phyloP scores from a whole-genome alignment of 495 filamentous ascomycete genomes.

The Pseudotulostoma volvatum region DNA sequence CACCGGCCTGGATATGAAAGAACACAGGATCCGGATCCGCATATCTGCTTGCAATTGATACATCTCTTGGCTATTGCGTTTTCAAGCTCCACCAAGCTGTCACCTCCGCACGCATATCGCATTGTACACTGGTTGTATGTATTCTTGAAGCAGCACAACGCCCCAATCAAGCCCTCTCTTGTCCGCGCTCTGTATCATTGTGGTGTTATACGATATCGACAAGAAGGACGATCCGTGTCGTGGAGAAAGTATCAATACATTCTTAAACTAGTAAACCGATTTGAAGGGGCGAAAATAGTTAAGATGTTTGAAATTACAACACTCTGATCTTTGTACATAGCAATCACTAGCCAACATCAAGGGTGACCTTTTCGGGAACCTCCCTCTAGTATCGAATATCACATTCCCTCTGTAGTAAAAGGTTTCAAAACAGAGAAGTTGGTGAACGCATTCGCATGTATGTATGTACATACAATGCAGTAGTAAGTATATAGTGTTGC shows the following conservation, averaged over 20 bases:
- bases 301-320: too few species aligned
- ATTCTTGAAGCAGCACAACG: slow-evolving; percentile 20
- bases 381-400: too few species aligned
- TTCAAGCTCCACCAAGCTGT: slow-evolving; percentile 17
- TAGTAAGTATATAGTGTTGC: too few species aligned
- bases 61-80: slow-evolving; percentile 23
- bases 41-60: slow-evolving; percentile 22
- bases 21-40: slow-evolving; percentile 20
- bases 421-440: too few species aligned
- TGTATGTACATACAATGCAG: too few species aligned
- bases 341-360: too few species aligned
- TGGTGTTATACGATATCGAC: slow-evolving; percentile 25
- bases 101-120: slow-evolving; percentile 20
- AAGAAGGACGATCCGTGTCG: slow-evolving; percentile 15
- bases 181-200: slow-evolving; percentile 32
- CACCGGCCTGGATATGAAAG: slow-evolving; percentile 1
- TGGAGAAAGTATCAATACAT: slow-evolving; percentile 21
- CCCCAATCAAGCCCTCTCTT: slow-evolving; percentile 22
- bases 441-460: too few species aligned
- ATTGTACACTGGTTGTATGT: slow-evolving; percentile 26
- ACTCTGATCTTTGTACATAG: too few species aligned
- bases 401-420: too few species aligned
- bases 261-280: slow-evolving; percentile 15
- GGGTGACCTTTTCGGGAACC: too few species aligned
- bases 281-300: slow-evolving; percentile 22